Evolutionary conservation across 2,329 filamentous ascomycete genomes (phyloP).

Genomic region (Fusarium euwallaceae): DNA sequence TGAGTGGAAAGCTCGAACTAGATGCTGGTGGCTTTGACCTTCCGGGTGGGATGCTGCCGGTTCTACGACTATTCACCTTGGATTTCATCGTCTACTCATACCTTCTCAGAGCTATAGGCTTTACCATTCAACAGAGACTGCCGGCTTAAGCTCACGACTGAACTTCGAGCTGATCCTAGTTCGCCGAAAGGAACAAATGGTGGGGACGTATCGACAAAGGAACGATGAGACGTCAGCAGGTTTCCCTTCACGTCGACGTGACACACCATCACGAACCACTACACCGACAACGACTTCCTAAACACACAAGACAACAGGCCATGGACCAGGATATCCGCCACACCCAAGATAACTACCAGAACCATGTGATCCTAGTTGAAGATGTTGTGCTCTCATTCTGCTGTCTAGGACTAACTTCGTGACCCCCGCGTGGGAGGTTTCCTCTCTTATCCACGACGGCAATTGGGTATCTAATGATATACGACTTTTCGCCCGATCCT

Average conservation of each 20-base stretch:
- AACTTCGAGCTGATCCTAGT: background rate
- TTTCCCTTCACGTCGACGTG: background rate
- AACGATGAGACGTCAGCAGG: background rate
- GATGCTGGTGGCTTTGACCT: background rate
- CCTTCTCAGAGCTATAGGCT: background rate
- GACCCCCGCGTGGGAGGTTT: background rate
- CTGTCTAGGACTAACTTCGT: background rate
- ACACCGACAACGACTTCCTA: background rate
- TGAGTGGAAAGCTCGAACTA: background rate
- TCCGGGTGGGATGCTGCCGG: background rate
- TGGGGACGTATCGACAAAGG: background rate
- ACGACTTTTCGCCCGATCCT: constrained; percentile 16
- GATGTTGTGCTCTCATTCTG: background rate
- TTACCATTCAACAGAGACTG: background rate
- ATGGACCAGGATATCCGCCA: background rate
- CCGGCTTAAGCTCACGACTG: background rate
- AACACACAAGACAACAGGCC: background rate
- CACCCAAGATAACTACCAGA: background rate
- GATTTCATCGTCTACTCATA: background rate
- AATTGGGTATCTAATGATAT: constrained; percentile 38
- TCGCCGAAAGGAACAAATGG: background rate
- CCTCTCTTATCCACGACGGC: constrained; percentile 18
- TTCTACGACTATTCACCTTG: background rate
- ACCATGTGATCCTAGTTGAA: background rate
- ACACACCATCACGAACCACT: background rate